phyloP scores from a whole-genome alignment of 768 basidiomycete species.

The Macrocybe gigantea region DNA sequence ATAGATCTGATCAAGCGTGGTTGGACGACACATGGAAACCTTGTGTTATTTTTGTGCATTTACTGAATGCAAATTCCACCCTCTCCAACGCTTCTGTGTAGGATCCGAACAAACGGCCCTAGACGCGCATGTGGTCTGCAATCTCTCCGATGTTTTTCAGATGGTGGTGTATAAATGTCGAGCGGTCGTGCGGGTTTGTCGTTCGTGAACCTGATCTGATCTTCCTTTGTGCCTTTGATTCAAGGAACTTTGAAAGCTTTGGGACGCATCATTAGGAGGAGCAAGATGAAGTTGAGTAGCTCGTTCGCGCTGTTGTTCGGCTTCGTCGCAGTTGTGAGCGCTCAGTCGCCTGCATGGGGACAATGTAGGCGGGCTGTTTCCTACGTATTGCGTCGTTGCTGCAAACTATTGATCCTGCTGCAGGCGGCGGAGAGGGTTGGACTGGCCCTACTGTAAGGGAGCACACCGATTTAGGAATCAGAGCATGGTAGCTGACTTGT shows the following conservation, averaged over 20 bases:
- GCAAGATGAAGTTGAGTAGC: slow-evolving; percentile 14
- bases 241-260: too few species aligned
- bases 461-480: neutral
- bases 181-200: neutral
- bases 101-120: too few species aligned
- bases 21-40: too few species aligned
- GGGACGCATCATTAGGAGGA: too few species aligned
- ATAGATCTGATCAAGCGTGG: too few species aligned
- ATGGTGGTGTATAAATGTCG: slow-evolving; percentile 2
- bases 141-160: slow-evolving; percentile 11
- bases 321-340: slow-evolving; percentile 15
- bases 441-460: slow-evolving; percentile 23
- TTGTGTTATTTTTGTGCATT: too few species aligned
- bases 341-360: slow-evolving; percentile 24
- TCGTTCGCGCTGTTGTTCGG: slow-evolving; percentile 21
- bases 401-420: neutral
- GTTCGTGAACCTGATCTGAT: too few species aligned
- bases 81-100: too few species aligned
- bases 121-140: slow-evolving; percentile 3
- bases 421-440: slow-evolving; percentile 21
- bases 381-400: neutral
- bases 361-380: slow-evolving; percentile 22
- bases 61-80: too few species aligned
- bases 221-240: too few species aligned
- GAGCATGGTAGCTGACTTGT: neutral